Base-by-base conservation (phyloP, 2,329 filamentous ascomycete species). In the Colletotrichum simmondsii region DNA sequence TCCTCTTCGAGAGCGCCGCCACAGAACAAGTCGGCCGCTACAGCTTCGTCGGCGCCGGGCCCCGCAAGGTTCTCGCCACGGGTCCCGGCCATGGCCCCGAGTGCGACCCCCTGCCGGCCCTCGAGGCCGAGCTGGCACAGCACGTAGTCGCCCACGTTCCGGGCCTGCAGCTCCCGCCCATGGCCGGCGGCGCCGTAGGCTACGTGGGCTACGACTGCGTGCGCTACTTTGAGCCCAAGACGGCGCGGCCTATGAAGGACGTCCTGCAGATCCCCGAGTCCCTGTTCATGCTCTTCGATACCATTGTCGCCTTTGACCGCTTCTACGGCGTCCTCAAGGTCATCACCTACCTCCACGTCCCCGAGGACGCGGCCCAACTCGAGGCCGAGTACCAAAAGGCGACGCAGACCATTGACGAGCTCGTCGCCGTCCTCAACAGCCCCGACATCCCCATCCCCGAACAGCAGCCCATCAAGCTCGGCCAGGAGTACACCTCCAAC, bases 161-260 rank as follows among this genome's bases (percentile, higher is more conserved):
- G 0, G 94, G 92, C 1, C 85, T 98, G 78, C 90, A 90, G 78
- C 88, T 99, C 49, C 97, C 97, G 64, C 94, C 94, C 30, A 86
- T 99, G 84, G 94, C 94, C 0, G 97, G 95, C 53, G 97, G 97
- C 62, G 97, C 95, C 14, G 95, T 99, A 78, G 97, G 97, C 72
- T 99, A 98, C 82, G 95, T 98, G 6, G 95, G 95, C 65, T 99
- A 99, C 80, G 97, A 99, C 81, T 99, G 97, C 82, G 94, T 99
- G 78, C 92, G 93, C 80, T 98, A 98, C 84, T 99, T 99, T 77
- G 97, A 99, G 87, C 97, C 97, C 74, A 97, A 95, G 88, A 98
- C 97, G n/a, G 92, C 92, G 30, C 90, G 95, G 62, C 91, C 94
- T 3, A 91, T 98, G 87, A 93, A 97, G 83, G 97, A 99, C 83